Evolutionary conservation across 73 alveolate species (phyloP), one percentile per base, ranked within the genome.

Genomic region (Paramecium tetraurelia): DNA sequence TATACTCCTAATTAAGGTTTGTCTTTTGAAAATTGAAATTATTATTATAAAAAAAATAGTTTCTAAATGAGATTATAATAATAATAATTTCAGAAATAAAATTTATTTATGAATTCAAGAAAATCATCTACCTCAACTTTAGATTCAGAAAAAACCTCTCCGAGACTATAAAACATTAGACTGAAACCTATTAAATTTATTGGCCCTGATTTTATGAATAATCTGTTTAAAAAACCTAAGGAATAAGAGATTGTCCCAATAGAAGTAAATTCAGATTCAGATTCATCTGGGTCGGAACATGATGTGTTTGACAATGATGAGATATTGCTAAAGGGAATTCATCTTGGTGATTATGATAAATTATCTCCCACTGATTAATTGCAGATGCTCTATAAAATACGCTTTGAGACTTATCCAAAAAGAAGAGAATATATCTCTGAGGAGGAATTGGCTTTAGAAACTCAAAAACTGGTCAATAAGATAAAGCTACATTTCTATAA

Each of bases 301-400:
- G 86, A 72, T 33, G 86, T 72, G 18, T 72, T 33, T 14, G 86
- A 72, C 35, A 72, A 72, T 72, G 86, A 72, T 72, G 86, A 72
- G 40, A 36, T 72, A 35, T 43, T 72, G 63, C 21, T 72, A 3
- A 31, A 72, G 35, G 86, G 86, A 10, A 72, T 72, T 21, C 86
- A 72, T 38, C 40, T 72, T 12, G 86, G 86, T 4, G 86, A 72
- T 36, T 72, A 36, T 72, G 59, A 40, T 35, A 72, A 40, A 36
- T 72, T 72, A 36, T 36, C 59, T 72, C 59, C 57, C 3, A 72
- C 86, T 35, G 86, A 72, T 35, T 33, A 72, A 72, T 72, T 72
- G 21, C 46, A 72, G 10, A 36, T 72, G 59, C 86, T 72, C 1
- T 72, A 36, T 38, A 72, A 72, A 72, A 72, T 72, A 16, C 27